Base-by-base conservation (phyloP, 2,329 filamentous ascomycete genomes). In the Cercospora sojina region DNA sequence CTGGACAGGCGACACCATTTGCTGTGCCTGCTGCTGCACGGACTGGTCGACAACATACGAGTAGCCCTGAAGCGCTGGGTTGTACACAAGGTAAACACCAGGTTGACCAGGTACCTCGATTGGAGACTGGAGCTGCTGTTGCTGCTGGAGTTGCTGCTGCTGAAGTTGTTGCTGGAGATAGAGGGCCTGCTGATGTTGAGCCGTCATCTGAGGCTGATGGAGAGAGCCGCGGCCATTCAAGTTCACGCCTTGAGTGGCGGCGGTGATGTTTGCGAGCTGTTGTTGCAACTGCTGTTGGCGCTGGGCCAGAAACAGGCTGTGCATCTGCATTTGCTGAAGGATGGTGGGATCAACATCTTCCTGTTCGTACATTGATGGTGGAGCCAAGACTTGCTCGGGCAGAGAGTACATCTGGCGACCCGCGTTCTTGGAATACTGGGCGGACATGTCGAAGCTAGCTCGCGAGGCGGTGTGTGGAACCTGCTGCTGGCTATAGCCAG, bases 281-380 rank as follows among this genome's bases (percentile, higher is more conserved):
- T 97, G 93, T 81, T 98, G 93, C 61, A 98, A 87, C 70, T 91
- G 90, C 81, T 97, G 93, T 81, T 98, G 94, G 80, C 97, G 93
- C 77, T 97, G 92, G 47, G 93, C 92, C 59, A 99, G 86, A 76
- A 96, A 96, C 77, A 95, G 82, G 79, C 97, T 97, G 74, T 93
- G 96, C 65, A 92, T 91, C 75, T 97, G 87, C 70, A 98, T 84
- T 80, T 97, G 92, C 62, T 93, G 91, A 72, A 97, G 95, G 62
- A 96, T 80, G 68, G 87, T 90, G 61, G 93, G 92, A 74, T 98
- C 95, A 82, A 96, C 91, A 72, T 89, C 85, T 73, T 90, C 87
- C 56, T 85, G 84, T 73, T 88, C 85, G 61, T 95, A 85, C 74
- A 92, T 86, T 68, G 91, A 87, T 4, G 93, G 93, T 68, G 93